Base-by-base conservation (phyloP, 441 rosid species). In the Adansonia madagascariensis region DNA sequence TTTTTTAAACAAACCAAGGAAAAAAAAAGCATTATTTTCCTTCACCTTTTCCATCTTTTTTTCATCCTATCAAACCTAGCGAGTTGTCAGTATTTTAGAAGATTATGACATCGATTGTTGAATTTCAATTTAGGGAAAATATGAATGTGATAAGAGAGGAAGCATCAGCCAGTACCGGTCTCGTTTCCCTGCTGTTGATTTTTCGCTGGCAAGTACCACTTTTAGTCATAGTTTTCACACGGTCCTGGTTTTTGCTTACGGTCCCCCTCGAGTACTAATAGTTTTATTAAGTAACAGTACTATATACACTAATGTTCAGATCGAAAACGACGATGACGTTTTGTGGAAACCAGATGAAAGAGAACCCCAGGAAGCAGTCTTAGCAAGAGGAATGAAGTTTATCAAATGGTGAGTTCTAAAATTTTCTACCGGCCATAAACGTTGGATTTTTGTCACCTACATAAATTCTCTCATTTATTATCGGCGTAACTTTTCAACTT, bases 131-230 rank as follows among this genome's bases (percentile, higher is more conserved):
- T 84, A 93, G 94, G 97, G 94, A 78, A 73, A 81, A 15, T 86
- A 89, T 83, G 98, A 95, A 15, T 91, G 98, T 77, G 92, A 93
- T 75, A 81, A 80, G 77, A 89, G 98, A 80, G 83, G 86, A 80
- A 71, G 78, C 81, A 78, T 88, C 60, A 88, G 80, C 73, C 85
- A 82, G 49, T 79, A 76, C 75, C 85, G 69, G 14, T 47, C 84
- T 68, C 86, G 73, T 72, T 95, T 91, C 77, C 89, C 92, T 8
- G 85, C 71, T 12, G 80, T 93, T 76, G 97, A 95, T 80, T 93
- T 95, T 77, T 85, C 91, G 18, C 43, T 85, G 97, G 95, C 84
- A 86, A 62, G 20, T 49, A 24, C 14, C 56, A 24, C 20, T 18
- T 0, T 8, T 1, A 0, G 47, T 43, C 14, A n/a, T 14, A 3